Base-by-base conservation (phyloP, 495 filamentous ascomycete genomes). In the Arthonia radiata region DNA sequence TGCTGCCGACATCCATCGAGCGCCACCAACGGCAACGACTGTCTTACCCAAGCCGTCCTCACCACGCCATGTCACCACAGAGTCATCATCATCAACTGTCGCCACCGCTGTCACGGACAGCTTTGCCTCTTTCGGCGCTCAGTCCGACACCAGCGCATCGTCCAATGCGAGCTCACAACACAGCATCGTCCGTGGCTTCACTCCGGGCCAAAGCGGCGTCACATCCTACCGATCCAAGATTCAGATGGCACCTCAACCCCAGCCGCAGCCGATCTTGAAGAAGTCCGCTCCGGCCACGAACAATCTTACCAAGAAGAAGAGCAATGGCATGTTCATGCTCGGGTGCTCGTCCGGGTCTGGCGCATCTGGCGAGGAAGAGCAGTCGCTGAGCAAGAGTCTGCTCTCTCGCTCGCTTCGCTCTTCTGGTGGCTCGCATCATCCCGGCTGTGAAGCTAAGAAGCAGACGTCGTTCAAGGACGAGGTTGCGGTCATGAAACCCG, bases 171-270 rank as follows among this genome's bases (percentile, higher is more conserved):
- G 60, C 40, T 62, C 57, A 18, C 65, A 68, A 1, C 72, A 76
- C 29, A 78, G 69, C 41, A 59, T 93, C 25, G 67, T 90, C 29
- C 69, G 77, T 31, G 86, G 83, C 13, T 97, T 94, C 47, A 78
- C 75, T 0, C 77, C 75, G 4, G 71, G 71, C 12, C 61, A 69
- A 23, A 58, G 77, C 9, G 73, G 78, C 2, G n/a, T n/a, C n/a
- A 71, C 69, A 0, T 76, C 73, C 4, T 69, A 66, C 38, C 64
- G 72, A 32, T 74, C 71, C 16, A 50, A 61, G 33, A 52, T 64
- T 6, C 53, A 56, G 32, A 42, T 74, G 18, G 46, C 58, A 27
- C n/a, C n/a, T n/a, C n/a, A n/a, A n/a, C 37, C 44, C 18, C 38
- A 40, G 18, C 52, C 56, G 49, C 38, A 57, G 48, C 44, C 46